Evolutionary conservation across 2,329 filamentous ascomycete genomes (phyloP).

Genomic region (Talaromyces sp.): DNA sequence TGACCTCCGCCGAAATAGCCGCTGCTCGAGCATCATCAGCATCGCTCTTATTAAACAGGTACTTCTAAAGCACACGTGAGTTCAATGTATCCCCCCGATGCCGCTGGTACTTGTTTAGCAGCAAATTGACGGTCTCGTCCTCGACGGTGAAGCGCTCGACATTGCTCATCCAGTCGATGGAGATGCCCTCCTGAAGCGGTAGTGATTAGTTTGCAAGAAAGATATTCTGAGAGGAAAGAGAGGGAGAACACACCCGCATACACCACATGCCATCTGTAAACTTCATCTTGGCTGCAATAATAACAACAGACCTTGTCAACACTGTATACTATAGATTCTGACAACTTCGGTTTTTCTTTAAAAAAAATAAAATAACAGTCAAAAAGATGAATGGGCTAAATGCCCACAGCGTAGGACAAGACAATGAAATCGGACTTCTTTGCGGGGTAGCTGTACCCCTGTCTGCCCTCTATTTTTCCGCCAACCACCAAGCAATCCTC

Average conservation of each 20-base stretch:
- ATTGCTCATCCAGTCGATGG: constrained; percentile 39
- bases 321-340: background rate
- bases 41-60: background rate
- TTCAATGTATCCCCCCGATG: constrained; percentile 38
- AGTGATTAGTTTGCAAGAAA: background rate
- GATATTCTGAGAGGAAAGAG: background rate
- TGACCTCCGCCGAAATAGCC: constrained; percentile 28
- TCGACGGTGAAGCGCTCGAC: constrained; percentile 29
- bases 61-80: constrained; percentile 21
- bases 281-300: constrained; percentile 27
- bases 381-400: background rate
- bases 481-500: constrained; percentile 20
- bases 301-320: no score
- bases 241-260: constrained; percentile 19
- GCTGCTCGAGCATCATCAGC: constrained; percentile 15
- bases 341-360: background rate
- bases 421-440: background rate
- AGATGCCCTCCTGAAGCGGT: constrained; percentile 28
- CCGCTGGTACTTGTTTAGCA: constrained; percentile 33
- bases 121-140: constrained; percentile 27
- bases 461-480: background rate
- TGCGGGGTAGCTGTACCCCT: background rate
- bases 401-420: background rate
- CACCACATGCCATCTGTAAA: constrained; percentile 40
- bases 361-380: background rate